These are phyloP conservation scores for Zhuliangozyma blackwelliae DNA, from an alignment of 1,139 yeast species.

Conservation along the genomic window DNA sequence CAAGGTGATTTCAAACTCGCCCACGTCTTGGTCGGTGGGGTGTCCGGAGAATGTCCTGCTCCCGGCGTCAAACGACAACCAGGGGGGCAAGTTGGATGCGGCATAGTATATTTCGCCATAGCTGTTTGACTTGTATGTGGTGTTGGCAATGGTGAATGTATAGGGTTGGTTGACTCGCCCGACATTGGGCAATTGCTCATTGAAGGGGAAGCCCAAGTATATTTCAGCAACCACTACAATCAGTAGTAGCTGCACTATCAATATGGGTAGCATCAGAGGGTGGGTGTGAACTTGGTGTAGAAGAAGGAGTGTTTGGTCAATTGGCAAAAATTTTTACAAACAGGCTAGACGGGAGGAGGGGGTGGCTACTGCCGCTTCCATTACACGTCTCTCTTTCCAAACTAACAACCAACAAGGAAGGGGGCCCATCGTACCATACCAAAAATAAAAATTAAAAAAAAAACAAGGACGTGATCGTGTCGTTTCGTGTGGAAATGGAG, in stretches of 20 bases:
- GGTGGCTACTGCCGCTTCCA: no score
- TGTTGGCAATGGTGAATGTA: constrained; percentile 63
- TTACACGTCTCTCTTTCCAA: no score
- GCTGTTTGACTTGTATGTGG: constrained; percentile 57
- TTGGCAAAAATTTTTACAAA: no score
- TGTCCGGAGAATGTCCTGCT: constrained; percentile 67
- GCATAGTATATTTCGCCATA: constrained; percentile 48
- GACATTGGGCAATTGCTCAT: constrained; percentile 80
- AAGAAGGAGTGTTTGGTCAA: no score
- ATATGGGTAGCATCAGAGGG: constrained; percentile 2
- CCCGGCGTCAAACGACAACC: constrained; percentile 69
- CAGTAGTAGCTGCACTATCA: constrained; percentile 6
- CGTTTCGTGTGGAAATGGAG: no score
- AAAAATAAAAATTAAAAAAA: no score
- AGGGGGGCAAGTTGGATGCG: constrained; percentile 59
- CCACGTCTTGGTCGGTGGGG: constrained; percentile 52
- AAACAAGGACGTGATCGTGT: no score
- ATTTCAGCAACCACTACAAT: constrained; percentile 17
- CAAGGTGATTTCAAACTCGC: constrained; percentile 45
- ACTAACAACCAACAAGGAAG: no score
- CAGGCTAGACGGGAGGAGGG: no score
- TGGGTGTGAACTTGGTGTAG: no score
- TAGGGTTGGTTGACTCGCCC: constrained; percentile 67
- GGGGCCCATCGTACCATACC: no score
- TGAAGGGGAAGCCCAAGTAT: constrained; percentile 72